Evolutionary conservation across 2,329 filamentous ascomycete genomes (phyloP), one percentile per base, ranked within the genome.

Genomic region (Leptographium lundbergii): DNA sequence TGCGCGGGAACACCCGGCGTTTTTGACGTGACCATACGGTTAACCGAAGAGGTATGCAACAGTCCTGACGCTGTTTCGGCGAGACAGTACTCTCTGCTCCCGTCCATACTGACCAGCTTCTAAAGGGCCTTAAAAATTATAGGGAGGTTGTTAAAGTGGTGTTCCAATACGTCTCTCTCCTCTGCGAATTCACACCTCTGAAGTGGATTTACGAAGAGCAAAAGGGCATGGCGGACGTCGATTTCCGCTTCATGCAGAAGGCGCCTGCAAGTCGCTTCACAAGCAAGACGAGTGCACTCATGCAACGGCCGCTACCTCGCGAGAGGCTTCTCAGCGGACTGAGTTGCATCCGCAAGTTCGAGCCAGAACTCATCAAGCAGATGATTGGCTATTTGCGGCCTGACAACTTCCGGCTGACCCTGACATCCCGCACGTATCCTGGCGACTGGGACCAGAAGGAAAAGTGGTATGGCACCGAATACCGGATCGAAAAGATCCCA

Each of bases 391-490:
- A 82, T 67, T 74, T 99, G 54, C 81, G 86, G 24, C 88, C 91
- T 0, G 91, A 97, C 69, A 97, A 96, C 69, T 91, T 97, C 74
- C 83, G 89, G 34, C 80, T 96, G 70, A 86, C 84, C 1, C 78
- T 97, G 56, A 84, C 95, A 32, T 92, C 90, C 27, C 88, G 91
- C 67, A 86, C 88, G 10, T 88, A 86, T 65, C 91, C 91, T 0
- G 91, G 90, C 0, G 80, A 83, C 57, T 96, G 90, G 89, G 81
- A 95, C 64, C 75, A 86, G 69, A 95, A 88, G 68, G 94, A 99
- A 75, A 90, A 91, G 69, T 99, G 94, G 94, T 99, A 99, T 66
- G 92, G 92, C 10, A 99, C 94, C 0, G 91, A 97, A 68, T 95
- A 96, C 73, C 88, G 84, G 63, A 80, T 86, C 36, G 88, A 95